Conservation (phyloP, 2,329 filamentous ascomycete species). For the Fusarium kyushuense region DNA sequence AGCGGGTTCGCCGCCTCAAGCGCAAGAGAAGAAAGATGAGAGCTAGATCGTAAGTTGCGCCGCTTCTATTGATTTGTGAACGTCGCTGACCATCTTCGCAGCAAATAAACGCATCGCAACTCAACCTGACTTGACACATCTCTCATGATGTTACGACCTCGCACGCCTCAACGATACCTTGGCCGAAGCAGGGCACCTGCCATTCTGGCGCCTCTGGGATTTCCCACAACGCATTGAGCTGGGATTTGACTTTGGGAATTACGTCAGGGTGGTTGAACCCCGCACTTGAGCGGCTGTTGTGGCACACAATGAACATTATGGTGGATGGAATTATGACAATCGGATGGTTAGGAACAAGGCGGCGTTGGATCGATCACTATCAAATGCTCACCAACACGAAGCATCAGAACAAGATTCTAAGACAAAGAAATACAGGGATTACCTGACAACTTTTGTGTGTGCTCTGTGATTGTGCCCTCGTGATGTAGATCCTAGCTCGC, state of each 20-base stretch:
- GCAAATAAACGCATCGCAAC: conserved; percentile 76
- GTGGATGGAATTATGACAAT: conserved; percentile 49
- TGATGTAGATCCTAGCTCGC: conserved; percentile 11
- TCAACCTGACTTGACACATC: conserved; percentile 67
- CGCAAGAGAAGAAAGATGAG: conserved; percentile 99
- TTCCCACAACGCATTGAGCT: conserved; percentile 38
- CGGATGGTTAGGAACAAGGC: conserved; percentile 50
- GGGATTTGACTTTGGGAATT: conserved; percentile 48
- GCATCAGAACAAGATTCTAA: conserved; percentile 43
- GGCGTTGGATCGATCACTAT: conserved; percentile 48
- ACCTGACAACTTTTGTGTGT: conserved; percentile 26
- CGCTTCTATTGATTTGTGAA: conserved; percentile 11
- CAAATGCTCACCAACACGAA: conserved; percentile 46
- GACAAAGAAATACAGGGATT: conserved; percentile 48
- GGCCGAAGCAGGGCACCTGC: conserved; percentile 45
- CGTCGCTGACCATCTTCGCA: conserved; percentile 55
- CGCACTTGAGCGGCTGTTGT: conserved; percentile 46
- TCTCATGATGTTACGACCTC: conserved; percentile 55
- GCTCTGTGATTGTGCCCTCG: conserved; percentile 15
- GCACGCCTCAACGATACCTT: conserved; percentile 48
- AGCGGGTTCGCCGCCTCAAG: conserved; percentile 99
- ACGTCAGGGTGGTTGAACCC: conserved; percentile 48
- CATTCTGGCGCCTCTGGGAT: conserved; percentile 33
- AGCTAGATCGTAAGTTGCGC: conserved; percentile 84
- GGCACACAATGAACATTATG: conserved; percentile 51